A percentile compares a stretch with the other conserved stretches of the same genome.
These are phyloP conservation scores for Tylopilus plumbeoviolaceoides DNA, from an alignment of 768 basidiomycete species.

Conservation along the genomic window DNA sequence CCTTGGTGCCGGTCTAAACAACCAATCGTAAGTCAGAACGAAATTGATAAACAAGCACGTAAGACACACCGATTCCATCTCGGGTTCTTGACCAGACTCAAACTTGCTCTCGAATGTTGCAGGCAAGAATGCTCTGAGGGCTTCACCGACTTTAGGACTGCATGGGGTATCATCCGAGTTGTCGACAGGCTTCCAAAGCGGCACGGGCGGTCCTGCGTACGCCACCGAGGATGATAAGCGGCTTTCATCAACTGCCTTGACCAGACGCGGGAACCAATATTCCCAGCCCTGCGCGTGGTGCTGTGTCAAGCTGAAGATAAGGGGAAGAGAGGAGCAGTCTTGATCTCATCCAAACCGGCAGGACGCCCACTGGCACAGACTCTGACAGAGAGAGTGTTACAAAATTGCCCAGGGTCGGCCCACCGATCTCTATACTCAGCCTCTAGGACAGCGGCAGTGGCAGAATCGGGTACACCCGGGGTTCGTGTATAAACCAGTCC, in stretches of 20 bases:
- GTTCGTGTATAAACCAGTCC: conserved; percentile 9
- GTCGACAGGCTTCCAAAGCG: conserved; percentile 44
- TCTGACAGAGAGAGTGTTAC: not conserved
- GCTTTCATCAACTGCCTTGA: conserved; percentile 32
- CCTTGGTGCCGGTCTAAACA: conserved; percentile 79
- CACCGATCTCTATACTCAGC: not conserved
- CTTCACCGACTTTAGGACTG: conserved; percentile 43
- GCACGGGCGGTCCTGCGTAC: conserved; percentile 44
- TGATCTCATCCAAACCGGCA: too few relatives aligned
- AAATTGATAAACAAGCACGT: not conserved
- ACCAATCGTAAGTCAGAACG: not conserved
- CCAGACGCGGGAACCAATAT: conserved; percentile 80
- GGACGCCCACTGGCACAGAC: conserved; percentile 13
- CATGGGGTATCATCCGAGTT: conserved; percentile 62
- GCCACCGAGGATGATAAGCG: conserved; percentile 73
- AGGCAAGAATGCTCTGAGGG: conserved; percentile 59
- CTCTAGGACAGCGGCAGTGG: conserved; percentile 2
- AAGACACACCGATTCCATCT: conserved; percentile 77
- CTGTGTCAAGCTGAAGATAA: not conserved
- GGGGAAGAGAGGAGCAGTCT: too few relatives aligned
- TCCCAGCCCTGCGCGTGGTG: conserved; percentile 42
- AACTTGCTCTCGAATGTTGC: conserved; percentile 52
- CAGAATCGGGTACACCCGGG: not conserved
- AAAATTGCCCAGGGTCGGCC: not conserved
- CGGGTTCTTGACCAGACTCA: conserved; percentile 46